A percentile compares a stretch with the other conserved stretches of the same genome.
Conservation (phyloP, 495 filamentous ascomycete species). For the Lepidopterella palustris region DNA sequence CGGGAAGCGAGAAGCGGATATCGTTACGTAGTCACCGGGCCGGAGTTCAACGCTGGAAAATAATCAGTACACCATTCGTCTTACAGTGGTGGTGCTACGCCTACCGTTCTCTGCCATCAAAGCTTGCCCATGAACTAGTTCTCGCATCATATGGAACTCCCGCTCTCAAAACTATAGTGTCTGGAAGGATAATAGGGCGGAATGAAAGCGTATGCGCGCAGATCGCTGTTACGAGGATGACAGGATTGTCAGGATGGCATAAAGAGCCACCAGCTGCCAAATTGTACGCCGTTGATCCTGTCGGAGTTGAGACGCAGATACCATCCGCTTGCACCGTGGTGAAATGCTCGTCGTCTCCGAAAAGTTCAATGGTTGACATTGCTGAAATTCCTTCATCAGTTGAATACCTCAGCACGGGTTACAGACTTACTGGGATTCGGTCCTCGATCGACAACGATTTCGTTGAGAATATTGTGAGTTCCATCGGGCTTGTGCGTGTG, state of each 20-base stretch:
- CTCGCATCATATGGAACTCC: conserved; percentile 91
- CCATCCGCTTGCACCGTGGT: conserved; percentile 83
- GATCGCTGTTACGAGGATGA: conserved; percentile 91
- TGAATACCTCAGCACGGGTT: background rate
- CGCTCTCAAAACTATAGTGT: conserved; percentile 85
- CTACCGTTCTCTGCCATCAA: conserved; percentile 72
- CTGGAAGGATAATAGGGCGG: conserved; percentile 88
- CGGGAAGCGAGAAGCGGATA: conserved; percentile 84
- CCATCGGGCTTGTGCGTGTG: conserved; percentile 74
- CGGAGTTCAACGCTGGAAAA: conserved; percentile 61
- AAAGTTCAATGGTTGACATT: conserved; percentile 82
- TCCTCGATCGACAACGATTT: conserved; percentile 83
- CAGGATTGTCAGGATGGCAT: conserved; percentile 94
- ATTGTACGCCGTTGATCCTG: conserved; percentile 94
- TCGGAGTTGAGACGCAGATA: conserved; percentile 84
- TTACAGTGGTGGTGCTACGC: background rate
- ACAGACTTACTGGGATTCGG: conserved; percentile 70
- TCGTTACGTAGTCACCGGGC: conserved; percentile 92
- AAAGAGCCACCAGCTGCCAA: conserved; percentile 92
- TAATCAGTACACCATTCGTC: background rate
- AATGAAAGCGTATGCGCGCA: conserved; percentile 95
- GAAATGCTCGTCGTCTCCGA: conserved; percentile 93
- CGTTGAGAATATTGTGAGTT: conserved; percentile 85
- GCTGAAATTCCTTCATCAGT: conserved; percentile 42
- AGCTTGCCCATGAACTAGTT: conserved; percentile 89